phyloP scores from a whole-genome alignment of 2,329 filamentous ascomycete species.

The Bipolaris zeicola region DNA sequence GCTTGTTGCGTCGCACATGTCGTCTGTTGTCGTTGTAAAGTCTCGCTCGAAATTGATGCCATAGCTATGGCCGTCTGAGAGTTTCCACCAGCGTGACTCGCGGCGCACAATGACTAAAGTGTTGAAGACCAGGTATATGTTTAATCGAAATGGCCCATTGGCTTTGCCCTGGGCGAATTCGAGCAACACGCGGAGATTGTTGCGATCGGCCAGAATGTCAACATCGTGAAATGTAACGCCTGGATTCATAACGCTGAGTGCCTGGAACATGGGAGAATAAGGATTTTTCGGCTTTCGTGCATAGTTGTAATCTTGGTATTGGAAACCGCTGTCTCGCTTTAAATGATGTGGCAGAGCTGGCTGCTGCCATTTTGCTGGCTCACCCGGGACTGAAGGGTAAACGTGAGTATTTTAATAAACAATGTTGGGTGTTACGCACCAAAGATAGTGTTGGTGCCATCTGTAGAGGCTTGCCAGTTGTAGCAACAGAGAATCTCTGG shows the following conservation, averaged over 20 bases:
- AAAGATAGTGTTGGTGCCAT: conserved; percentile 35
- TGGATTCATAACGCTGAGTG: conserved; percentile 32
- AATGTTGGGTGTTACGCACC: conserved; percentile 7
- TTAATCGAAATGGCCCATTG: conserved; percentile 32
- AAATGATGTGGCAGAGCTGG: conserved; percentile 25
- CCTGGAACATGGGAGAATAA: conserved; percentile 35
- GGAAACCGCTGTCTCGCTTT: conserved; percentile 27
- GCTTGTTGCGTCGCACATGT: conserved; percentile 34
- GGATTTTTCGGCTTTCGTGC: conserved; percentile 32
- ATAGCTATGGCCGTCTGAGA: conserved; percentile 18
- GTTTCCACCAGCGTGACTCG: conserved; percentile 32
- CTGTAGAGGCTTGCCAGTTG: conserved; percentile 33
- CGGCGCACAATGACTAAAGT: conserved; percentile 37
- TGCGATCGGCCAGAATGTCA: conserved; percentile 38
- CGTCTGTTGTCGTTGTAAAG: conserved; percentile 28
- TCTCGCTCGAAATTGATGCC: conserved; percentile 36
- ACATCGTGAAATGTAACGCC: conserved; percentile 26
- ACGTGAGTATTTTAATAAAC: not conserved
- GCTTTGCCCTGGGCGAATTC: conserved; percentile 34
- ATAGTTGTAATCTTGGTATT: conserved; percentile 37
- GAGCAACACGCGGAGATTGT: conserved; percentile 35
- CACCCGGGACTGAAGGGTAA: conserved; percentile 27
- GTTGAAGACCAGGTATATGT: conserved; percentile 29
- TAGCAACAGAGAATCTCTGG: conserved; percentile 38
- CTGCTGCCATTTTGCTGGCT: conserved; percentile 31